phyloP scores from a whole-genome alignment of 371 early-diverging fungal genomes.

The Rhizopus microsporus region DNA sequence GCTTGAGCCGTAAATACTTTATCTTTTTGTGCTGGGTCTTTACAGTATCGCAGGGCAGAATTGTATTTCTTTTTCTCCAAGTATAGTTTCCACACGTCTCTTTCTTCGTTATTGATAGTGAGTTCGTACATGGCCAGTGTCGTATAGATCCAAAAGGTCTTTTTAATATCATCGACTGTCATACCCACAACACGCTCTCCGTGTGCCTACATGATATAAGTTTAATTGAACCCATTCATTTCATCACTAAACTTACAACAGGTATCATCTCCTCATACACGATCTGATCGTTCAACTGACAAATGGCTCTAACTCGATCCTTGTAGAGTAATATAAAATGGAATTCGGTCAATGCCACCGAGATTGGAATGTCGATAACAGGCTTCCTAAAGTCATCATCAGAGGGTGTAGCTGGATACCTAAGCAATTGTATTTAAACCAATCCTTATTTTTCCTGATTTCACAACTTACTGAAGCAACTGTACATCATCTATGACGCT shows the following conservation, averaged over 20 bases:
- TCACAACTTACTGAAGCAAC: conserved; percentile 64
- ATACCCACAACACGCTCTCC: conserved; percentile 67
- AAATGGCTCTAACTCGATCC: conserved; percentile 76
- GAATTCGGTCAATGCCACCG: conserved; percentile 83
- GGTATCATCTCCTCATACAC: conserved; percentile 84
- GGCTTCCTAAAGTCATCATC: conserved; percentile 41
- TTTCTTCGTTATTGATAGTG: conserved; percentile 84
- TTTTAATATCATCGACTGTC: conserved; percentile 75
- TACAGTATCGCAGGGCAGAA: conserved; percentile 74
- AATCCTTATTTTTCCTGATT: neutral
- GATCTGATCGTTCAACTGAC: conserved; percentile 76
- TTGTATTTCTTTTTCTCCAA: conserved; percentile 77
- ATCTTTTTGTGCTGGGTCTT: conserved; percentile 78
- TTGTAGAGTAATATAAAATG: conserved; percentile 85
- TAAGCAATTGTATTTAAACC: neutral
- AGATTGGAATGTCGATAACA: conserved; percentile 64
- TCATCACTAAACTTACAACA: conserved; percentile 42
- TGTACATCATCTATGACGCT: conserved; percentile 80
- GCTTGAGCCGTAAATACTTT: conserved; percentile 84
- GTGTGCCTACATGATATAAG: conserved; percentile 28
- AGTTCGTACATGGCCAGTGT: conserved; percentile 81
- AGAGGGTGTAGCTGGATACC: conserved; percentile 52
- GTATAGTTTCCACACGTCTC: conserved; percentile 91
- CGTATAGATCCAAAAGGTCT: conserved; percentile 91
- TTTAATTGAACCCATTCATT: neutral